phyloP scores from a whole-genome alignment of 129 eudicot genomes.

The Solidago caesia region DNA sequence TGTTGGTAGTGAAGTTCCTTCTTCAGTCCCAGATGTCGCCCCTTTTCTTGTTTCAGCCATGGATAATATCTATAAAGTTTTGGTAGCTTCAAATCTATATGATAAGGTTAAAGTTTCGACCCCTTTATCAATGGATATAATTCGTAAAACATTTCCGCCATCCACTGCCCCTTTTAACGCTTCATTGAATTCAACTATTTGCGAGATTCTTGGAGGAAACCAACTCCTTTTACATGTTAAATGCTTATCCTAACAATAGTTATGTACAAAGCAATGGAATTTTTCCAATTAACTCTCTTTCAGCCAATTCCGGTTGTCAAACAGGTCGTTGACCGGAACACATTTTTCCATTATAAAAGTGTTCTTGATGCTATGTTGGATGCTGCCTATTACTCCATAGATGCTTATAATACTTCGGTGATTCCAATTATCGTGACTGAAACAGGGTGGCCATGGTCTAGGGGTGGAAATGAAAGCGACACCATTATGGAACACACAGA shows the following conservation, averaged over 20 bases:
- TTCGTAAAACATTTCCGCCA: conserved; percentile 72
- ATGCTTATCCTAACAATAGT: conserved; percentile 66
- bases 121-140: conserved; percentile 62
- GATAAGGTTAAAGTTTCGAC: conserved; percentile 61
- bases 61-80: conserved; percentile 60
- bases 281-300: conserved; percentile 72
- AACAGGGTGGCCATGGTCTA: conserved; percentile 81
- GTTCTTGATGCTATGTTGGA: conserved; percentile 88
- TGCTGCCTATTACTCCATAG: conserved; percentile 68
- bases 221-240: conserved; percentile 63
- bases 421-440: conserved; percentile 69
- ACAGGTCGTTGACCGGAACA: conserved; percentile 82
- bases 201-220: conserved; percentile 49
- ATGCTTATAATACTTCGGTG: conserved; percentile 40
- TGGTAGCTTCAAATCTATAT: conserved; percentile 72
- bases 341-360: conserved; percentile 68
- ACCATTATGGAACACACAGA: conserved; percentile 58
- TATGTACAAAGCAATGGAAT: conserved; percentile 52
- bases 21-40: conserved; percentile 45
- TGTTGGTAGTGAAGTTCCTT: conserved; percentile 64
- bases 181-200: conserved; percentile 54
- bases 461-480: conserved; percentile 60
- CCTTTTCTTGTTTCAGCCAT: conserved; percentile 55
- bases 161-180: conserved; percentile 68
- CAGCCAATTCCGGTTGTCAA: conserved; percentile 53